These are phyloP conservation scores for Pseudocercospora pini-densiflorae DNA, from an alignment of 2,329 filamentous ascomycete species.

Conservation along the genomic window DNA sequence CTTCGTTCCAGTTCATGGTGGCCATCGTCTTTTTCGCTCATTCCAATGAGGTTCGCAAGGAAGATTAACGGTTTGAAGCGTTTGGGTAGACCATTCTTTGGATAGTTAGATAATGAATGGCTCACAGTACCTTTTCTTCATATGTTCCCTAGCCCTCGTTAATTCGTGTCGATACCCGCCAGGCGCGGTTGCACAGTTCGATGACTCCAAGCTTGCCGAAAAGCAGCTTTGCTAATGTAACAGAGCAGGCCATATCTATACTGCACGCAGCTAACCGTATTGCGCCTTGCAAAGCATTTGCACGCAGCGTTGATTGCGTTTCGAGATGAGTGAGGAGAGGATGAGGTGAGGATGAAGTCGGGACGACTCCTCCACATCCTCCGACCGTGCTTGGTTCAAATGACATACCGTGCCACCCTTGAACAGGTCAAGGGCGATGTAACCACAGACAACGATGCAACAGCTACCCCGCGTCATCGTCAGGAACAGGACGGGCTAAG, in stretches of 20 bases:
- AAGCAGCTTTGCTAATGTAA: too few relatives aligned
- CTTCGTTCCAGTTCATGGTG: background rate
- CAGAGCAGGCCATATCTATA: too few relatives aligned
- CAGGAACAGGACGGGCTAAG: background rate
- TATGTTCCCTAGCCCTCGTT: too few relatives aligned
- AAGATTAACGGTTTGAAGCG: background rate
- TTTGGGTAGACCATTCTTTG: background rate
- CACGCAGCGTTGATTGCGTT: too few relatives aligned
- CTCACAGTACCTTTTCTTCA: background rate
- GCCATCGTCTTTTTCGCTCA: background rate
- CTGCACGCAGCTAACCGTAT: too few relatives aligned
- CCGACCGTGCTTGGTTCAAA: background rate
- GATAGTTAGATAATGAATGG: background rate
- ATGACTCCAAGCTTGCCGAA: too few relatives aligned
- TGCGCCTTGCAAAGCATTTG: too few relatives aligned
- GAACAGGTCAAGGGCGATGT: background rate
- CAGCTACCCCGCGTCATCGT: background rate
- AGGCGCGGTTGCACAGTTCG: too few relatives aligned
- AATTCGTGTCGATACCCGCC: too few relatives aligned
- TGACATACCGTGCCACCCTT: constrained; percentile 3
- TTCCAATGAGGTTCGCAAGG: background rate
- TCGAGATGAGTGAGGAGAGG: background rate
- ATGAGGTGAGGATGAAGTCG: background rate
- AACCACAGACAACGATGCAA: background rate
- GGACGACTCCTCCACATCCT: background rate